These are phyloP conservation scores for Takashimella koratensis DNA, from an alignment of 1,284 basidiomycete species.

Conservation along the genomic window DNA sequence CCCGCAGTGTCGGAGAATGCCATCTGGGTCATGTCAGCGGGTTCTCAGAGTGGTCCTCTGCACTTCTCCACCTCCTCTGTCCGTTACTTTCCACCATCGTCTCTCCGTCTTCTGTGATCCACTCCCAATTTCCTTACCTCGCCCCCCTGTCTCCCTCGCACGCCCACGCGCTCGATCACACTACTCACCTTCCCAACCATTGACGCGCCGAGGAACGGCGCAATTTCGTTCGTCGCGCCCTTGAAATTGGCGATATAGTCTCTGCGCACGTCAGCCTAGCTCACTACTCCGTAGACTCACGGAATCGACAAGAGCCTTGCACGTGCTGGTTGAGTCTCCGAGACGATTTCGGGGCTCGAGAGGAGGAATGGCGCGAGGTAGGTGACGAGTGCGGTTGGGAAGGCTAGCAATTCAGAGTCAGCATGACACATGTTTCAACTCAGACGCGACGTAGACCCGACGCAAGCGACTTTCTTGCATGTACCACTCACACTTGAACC, in stretches of 20 bases:
- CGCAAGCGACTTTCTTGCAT: too few relatives aligned
- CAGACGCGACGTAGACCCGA: too few relatives aligned
- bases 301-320: slow-evolving; percentile 71
- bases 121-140: too few relatives aligned
- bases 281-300: too few relatives aligned
- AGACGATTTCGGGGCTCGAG: slow-evolving; percentile 55
- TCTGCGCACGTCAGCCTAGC: too few relatives aligned
- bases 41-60: not conserved
- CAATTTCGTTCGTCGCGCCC: slow-evolving; percentile 73
- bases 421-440: not conserved
- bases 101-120: too few relatives aligned
- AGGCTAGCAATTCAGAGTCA: slow-evolving; percentile 47
- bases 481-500: slow-evolving; percentile 69
- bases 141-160: too few relatives aligned
- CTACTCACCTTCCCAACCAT: slow-evolving; percentile 74
- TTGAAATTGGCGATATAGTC: slow-evolving; percentile 91
- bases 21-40: slow-evolving; percentile 10
- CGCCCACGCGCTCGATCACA: too few relatives aligned
- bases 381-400: slow-evolving; percentile 63
- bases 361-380: slow-evolving; percentile 68
- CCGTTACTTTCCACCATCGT: too few relatives aligned
- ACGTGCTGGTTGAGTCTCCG: slow-evolving; percentile 59
- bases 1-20: slow-evolving; percentile 40
- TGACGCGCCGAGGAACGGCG: slow-evolving; percentile 80
- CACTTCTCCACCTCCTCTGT: not conserved